These are phyloP conservation scores for Mycosarcoma mackinlayi DNA, from an alignment of 1,284 basidiomycete genomes.

Conservation along the genomic window DNA sequence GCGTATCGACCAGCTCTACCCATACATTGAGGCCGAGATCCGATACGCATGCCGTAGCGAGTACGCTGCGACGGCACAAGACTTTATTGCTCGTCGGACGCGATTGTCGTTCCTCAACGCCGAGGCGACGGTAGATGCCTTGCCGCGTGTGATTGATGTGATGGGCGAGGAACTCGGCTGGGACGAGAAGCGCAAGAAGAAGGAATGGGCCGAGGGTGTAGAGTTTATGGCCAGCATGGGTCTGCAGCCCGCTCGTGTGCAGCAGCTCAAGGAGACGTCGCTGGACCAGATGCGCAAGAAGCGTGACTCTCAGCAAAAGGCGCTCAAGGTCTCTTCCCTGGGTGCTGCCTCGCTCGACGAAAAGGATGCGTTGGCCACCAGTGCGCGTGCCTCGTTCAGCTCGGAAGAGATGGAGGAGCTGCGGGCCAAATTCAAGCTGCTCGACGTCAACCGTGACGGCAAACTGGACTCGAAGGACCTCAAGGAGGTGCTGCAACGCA, in stretches of 20 bases:
- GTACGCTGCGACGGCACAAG: slow-evolving; percentile 88
- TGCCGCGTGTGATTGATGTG: slow-evolving; percentile 88
- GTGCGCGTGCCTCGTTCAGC: slow-evolving; percentile 56
- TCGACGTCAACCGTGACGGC: slow-evolving; percentile 60
- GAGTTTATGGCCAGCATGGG: slow-evolving; percentile 70
- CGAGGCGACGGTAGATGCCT: slow-evolving; percentile 82
- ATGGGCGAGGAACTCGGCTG: slow-evolving; percentile 89
- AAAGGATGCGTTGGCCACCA: slow-evolving; percentile 48
- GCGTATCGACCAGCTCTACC: slow-evolving; percentile 80
- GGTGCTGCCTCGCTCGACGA: slow-evolving; percentile 38
- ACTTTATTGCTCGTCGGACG: slow-evolving; percentile 90
- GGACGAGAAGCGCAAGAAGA: slow-evolving; percentile 74
- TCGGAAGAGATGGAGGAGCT: slow-evolving; percentile 62
- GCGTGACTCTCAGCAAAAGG: slow-evolving; percentile 43
- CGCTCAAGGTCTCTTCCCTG: slow-evolving; percentile 35
- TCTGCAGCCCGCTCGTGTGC: slow-evolving; percentile 57
- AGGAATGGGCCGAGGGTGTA: slow-evolving; percentile 65
- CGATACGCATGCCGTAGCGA: slow-evolving; percentile 89
- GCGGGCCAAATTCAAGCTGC: slow-evolving; percentile 53
- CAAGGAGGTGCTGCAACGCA: slow-evolving; percentile 53
- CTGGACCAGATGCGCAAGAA: slow-evolving; percentile 56
- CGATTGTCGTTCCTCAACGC: slow-evolving; percentile 93
- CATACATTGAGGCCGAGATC: slow-evolving; percentile 93
- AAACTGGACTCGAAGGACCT: slow-evolving; percentile 61
- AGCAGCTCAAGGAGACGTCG: slow-evolving; percentile 50